Percentiles rank a stretch among this genome's conserved stretches.
These are phyloP conservation scores for Trifolium repens DNA, from an alignment of 306 rosid genomes.

Conservation along the genomic window DNA sequence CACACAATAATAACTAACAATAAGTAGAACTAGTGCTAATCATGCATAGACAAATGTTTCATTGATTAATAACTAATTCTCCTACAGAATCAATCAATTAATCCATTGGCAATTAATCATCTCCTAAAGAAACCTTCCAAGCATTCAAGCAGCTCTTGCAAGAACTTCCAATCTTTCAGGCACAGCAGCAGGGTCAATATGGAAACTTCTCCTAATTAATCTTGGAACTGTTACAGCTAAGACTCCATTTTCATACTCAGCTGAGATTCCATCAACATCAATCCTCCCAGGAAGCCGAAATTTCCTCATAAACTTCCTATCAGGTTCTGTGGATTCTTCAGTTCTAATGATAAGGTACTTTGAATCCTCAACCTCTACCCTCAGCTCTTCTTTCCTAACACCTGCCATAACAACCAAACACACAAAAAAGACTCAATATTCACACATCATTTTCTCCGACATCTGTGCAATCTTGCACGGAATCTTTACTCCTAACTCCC, in stretches of 20 bases:
- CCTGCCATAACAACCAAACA: conserved; percentile 49
- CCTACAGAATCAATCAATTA: too few species aligned
- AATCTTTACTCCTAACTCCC: not conserved
- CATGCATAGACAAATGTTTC: too few species aligned
- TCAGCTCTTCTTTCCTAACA: conserved; percentile 73
- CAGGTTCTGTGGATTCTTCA: conserved; percentile 45
- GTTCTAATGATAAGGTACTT: conserved; percentile 72
- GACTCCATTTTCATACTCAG: conserved; percentile 72
- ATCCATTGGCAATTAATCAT: too few species aligned
- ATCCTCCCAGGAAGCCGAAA: conserved; percentile 69
- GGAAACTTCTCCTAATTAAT: conserved; percentile 54
- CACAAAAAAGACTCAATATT: too few species aligned
- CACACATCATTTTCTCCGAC: not conserved
- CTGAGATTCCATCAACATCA: conserved; percentile 65
- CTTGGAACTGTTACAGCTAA: conserved; percentile 72
- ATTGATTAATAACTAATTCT: too few species aligned
- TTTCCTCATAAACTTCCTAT: conserved; percentile 68
- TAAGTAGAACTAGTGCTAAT: too few species aligned
- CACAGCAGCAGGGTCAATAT: conserved; percentile 56
- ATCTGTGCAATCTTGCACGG: not conserved
- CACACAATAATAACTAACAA: too few species aligned
- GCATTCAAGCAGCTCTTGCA: conserved; percentile 75
- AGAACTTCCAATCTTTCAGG: conserved; percentile 55
- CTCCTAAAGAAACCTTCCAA: too few species aligned
- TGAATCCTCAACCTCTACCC: conserved; percentile 80